Base-by-base conservation (phyloP, 768 basidiomycete genomes). In the Lyophyllum decastes region DNA sequence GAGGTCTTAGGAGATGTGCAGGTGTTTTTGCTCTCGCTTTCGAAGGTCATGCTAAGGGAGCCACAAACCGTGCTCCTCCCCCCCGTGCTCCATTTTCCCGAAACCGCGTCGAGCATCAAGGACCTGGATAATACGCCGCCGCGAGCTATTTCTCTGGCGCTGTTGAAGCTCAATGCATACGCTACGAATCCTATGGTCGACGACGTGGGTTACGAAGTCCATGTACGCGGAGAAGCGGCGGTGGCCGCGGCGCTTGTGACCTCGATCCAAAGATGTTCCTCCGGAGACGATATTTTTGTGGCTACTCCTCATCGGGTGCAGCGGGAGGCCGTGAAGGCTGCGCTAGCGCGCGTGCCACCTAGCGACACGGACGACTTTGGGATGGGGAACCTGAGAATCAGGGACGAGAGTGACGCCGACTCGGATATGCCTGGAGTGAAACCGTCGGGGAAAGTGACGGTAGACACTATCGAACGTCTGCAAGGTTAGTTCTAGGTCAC, bases 251-350 rank as follows among this genome's bases (percentile, higher is more conserved):
- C 76, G 2, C 62, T 82, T 45, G 76, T 82, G 26, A 62, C 64
- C 9, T 73, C 69, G 1, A 64, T 82, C 30, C 72, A 62, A 52
- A 65, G 66, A 27, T 79, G 77, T 55, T 73, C 70, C 21, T 76
- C 78, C 1, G 61, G 70, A 8, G 77, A 80, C 40, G 75, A 77
- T 52, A 78, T 82, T 26, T 82, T 82, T 54, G 79, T 83, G 5
- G 81, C 81, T 1, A 78, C 79, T 6, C 81, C 82, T 1, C 81
- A 82, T 68, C 73, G 81, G 8, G 75, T 80, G n/a, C 81, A 83
- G 55, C 69, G 82, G 11, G 77, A 81, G 61, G 80, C 80, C 2
- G 82, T 82, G 11, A 79, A 73, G 57, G 63, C 68, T n/a, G 79
- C 78, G 0, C 61, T 78, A 45, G 64, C 64, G 54, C 45, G 59